A percentile compares a stretch with the other conserved stretches of the same genome.
Conservation (phyloP, 2,329 filamentous ascomycete species). For the Pseudogymnoascus sp. region DNA sequence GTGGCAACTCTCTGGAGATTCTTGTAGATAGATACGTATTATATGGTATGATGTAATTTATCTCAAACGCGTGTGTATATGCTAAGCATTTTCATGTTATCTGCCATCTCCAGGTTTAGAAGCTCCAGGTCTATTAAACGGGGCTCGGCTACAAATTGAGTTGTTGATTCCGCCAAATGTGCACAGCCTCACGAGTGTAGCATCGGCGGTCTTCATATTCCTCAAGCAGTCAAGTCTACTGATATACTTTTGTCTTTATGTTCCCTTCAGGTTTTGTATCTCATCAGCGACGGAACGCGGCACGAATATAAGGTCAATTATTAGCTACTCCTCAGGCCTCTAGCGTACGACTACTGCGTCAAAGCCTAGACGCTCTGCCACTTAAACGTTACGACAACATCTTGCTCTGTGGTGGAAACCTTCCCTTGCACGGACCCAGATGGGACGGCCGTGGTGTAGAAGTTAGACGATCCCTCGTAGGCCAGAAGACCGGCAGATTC, state of each 20-base stretch:
- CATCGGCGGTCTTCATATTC: neutral
- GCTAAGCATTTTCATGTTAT: no score
- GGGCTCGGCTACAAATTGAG: neutral
- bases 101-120: neutral
- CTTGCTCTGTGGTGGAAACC: conserved; percentile 24
- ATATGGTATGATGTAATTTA: conserved; percentile 4
- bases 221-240: neutral
- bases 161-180: neutral
- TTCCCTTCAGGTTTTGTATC: no score
- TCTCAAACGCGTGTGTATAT: neutral
- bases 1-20: neutral
- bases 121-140: neutral
- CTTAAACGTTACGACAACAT: conserved; percentile 26
- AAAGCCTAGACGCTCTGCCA: conserved; percentile 21
- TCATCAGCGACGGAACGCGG: no score
- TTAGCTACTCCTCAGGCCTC: neutral
- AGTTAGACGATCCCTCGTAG: conserved; percentile 24
- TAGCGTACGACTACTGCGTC: neutral
- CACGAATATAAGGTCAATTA: neutral
- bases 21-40: conserved; percentile 7
- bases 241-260: neutral
- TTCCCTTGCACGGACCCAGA: conserved; percentile 26
- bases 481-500: conserved; percentile 21
- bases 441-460: conserved; percentile 29
- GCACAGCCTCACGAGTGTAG: neutral